phyloP scores from a whole-genome alignment of 352 stramenopile genomes.

The Pythium rishiriense region DNA sequence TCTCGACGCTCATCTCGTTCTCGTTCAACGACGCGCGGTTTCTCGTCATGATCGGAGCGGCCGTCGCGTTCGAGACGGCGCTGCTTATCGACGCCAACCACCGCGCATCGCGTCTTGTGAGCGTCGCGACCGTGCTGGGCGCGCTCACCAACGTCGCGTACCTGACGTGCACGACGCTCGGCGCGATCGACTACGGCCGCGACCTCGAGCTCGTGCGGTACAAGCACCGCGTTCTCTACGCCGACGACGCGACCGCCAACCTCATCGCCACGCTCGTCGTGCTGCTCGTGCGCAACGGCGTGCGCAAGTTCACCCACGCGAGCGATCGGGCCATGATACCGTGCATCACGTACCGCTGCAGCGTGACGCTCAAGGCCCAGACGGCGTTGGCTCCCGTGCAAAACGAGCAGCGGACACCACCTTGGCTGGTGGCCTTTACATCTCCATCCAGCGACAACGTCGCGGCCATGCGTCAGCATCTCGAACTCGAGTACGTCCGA shows the following conservation, averaged over 20 bases:
- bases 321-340: not conserved
- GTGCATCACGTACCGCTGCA: constrained; percentile 22
- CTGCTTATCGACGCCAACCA: constrained; percentile 26
- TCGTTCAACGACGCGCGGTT: constrained; percentile 16
- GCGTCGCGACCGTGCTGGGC: constrained; percentile 12
- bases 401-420: not conserved
- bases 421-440: not conserved
- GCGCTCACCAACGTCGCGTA: constrained; percentile 19
- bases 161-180: constrained; percentile 10
- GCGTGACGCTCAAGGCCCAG: not conserved
- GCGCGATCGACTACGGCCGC: constrained; percentile 16
- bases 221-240: constrained; percentile 12
- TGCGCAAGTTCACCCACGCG: constrained; percentile 15
- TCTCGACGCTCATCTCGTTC: constrained; percentile 17
- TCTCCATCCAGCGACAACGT: not conserved
- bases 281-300: constrained; percentile 22
- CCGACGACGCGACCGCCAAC: constrained; percentile 20
- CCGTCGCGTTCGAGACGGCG: constrained; percentile 19
- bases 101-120: constrained; percentile 14
- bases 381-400: not conserved
- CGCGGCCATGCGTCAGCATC: not conserved
- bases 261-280: constrained; percentile 21
- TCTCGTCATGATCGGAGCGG: constrained; percentile 12
- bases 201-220: constrained; percentile 15
- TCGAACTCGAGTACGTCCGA: constrained; percentile 2